Percentiles rank a stretch among this genome's conserved stretches.
Conservation (phyloP, 139 green algal species). For the Chlorella sp. region DNA sequence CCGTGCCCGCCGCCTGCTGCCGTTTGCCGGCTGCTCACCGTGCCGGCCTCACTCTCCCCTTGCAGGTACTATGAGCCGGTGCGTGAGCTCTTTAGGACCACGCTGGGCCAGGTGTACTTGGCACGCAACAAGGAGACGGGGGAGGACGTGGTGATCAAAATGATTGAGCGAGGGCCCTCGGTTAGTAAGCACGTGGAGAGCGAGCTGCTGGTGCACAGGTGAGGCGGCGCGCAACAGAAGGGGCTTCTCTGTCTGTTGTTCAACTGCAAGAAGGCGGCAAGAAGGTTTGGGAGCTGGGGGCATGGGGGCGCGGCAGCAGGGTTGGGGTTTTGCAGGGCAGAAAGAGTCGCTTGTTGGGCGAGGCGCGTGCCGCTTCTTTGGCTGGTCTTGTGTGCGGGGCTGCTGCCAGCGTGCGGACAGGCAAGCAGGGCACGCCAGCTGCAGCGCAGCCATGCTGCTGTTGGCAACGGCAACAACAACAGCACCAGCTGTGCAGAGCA, state of each 20-base stretch:
- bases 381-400: too few species aligned
- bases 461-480: too few species aligned
- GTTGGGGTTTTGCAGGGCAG: neutral
- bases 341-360: too few species aligned
- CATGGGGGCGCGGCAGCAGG: neutral
- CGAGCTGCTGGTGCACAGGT: constrained; percentile 50
- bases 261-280: too few species aligned
- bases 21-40: neutral
- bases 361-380: too few species aligned
- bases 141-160: constrained; percentile 51
- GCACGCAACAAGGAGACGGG: constrained; percentile 31
- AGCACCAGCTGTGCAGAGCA: too few species aligned
- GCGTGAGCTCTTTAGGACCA: constrained; percentile 26
- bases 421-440: too few species aligned
- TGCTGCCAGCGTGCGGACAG: too few species aligned
- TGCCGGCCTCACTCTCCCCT: neutral
- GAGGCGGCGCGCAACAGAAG: neutral
- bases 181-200: constrained; percentile 38
- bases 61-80: constrained; percentile 40
- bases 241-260: too few species aligned
- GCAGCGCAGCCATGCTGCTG: too few species aligned
- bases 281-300: neutral
- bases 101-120: constrained; percentile 44
- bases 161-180: constrained; percentile 46
- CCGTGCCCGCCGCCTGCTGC: neutral